These are phyloP conservation scores for Pleoardoris graminearum DNA, from an alignment of 2,329 filamentous ascomycete species.

Conservation along the genomic window DNA sequence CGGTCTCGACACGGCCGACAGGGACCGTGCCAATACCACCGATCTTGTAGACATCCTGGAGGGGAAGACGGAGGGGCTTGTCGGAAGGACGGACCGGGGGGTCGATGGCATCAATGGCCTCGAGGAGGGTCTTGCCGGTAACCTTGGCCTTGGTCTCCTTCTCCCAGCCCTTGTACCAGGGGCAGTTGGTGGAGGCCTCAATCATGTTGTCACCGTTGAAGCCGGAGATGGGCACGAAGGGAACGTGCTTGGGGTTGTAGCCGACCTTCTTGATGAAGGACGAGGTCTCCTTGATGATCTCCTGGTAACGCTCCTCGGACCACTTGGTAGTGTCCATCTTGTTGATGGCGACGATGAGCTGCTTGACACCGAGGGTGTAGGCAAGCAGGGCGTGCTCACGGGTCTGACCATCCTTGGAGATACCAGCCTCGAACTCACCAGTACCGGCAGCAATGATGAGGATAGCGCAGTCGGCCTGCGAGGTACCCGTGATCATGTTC, in stretches of 20 bases:
- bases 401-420: slow-evolving; percentile 99
- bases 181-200: slow-evolving; percentile 82
- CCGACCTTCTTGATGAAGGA: slow-evolving; percentile 99
- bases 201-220: slow-evolving; percentile 99
- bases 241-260: slow-evolving; percentile 98
- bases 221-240: slow-evolving; percentile 99
- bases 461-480: slow-evolving; percentile 99
- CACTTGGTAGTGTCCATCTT: slow-evolving; percentile 99
- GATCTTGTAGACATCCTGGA: slow-evolving; percentile 99
- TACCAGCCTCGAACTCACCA: slow-evolving; percentile 99
- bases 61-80: slow-evolving; percentile 99
- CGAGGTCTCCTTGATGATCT: slow-evolving; percentile 99
- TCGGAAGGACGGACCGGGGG: slow-evolving; percentile 89
- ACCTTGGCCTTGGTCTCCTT: slow-evolving; percentile 94
- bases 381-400: slow-evolving; percentile 99
- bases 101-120: slow-evolving; percentile 98
- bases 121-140: slow-evolving; percentile 95
- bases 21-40: slow-evolving; percentile 99
- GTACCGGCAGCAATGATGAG: slow-evolving; percentile 99
- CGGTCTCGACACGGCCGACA: slow-evolving; percentile 99
- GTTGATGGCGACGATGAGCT: slow-evolving; percentile 99
- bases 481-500: slow-evolving; percentile 99
- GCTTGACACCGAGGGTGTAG: slow-evolving; percentile 99
- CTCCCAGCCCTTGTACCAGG: slow-evolving; percentile 99
- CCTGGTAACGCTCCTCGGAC: slow-evolving; percentile 93